Conservation (phyloP, 768 basidiomycete species). For the Termitomyces sp. region DNA sequence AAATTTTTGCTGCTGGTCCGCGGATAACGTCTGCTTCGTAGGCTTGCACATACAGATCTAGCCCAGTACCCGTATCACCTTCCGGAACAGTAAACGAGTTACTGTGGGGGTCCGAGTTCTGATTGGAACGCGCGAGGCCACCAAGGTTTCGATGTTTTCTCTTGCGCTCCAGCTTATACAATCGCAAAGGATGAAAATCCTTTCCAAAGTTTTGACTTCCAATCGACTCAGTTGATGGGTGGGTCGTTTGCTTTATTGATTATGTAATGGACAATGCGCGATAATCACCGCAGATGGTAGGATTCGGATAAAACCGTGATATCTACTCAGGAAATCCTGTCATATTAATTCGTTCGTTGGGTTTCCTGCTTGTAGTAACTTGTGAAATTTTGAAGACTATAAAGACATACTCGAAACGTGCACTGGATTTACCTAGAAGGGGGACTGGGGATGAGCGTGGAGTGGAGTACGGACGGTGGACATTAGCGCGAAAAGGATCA, state of each 20-base stretch:
- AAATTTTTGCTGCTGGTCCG: constrained; percentile 36
- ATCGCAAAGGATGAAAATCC: neutral
- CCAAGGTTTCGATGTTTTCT: neutral
- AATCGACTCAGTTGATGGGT: too few species aligned
- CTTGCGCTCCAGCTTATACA: neutral
- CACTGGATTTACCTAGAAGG: too few species aligned
- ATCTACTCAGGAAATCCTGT: too few species aligned
- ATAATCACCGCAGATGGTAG: too few species aligned
- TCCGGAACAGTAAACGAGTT: neutral
- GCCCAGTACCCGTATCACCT: neutral
- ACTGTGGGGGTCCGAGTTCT: neutral
- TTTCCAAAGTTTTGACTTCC: neutral
- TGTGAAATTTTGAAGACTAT: too few species aligned
- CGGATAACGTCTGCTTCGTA: constrained; percentile 71
- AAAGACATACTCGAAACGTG: too few species aligned
- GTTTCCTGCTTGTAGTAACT: too few species aligned
- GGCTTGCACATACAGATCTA: constrained; percentile 51
- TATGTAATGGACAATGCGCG: neutral
- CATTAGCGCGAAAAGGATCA: too few species aligned
- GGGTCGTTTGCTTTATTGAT: neutral
- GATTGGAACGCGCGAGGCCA: neutral
- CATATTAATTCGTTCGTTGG: too few species aligned
- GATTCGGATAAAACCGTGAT: too few species aligned
- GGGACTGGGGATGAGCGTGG: too few species aligned
- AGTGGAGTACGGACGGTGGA: too few species aligned